A percentile compares a stretch with the other conserved stretches of the same genome.
Evolutionary conservation across 495 filamentous ascomycete genomes (phyloP).

Genomic region (Apiosordaria backusii): DNA sequence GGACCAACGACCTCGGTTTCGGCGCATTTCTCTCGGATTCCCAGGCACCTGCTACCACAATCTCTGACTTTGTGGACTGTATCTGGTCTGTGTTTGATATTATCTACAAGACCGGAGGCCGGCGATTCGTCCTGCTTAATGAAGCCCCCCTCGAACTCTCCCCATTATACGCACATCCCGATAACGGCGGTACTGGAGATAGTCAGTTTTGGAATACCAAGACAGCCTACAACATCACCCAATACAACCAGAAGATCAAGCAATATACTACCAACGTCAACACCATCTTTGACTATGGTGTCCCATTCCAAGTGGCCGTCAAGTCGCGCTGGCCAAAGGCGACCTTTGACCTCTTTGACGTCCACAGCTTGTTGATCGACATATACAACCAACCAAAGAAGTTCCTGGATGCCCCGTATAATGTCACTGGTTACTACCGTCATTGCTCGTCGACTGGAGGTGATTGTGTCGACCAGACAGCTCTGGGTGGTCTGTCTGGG

Average conservation of each 20-base stretch:
- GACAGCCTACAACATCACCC: slow-evolving; percentile 45
- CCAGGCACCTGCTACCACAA: slow-evolving; percentile 53
- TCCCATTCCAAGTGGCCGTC: slow-evolving; percentile 52
- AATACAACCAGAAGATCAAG: slow-evolving; percentile 53
- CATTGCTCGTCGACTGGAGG: slow-evolving; percentile 46
- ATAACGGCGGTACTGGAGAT: slow-evolving; percentile 46
- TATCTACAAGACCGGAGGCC: slow-evolving; percentile 61
- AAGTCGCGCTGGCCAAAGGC: slow-evolving; percentile 56
- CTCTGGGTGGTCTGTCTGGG: slow-evolving; percentile 32
- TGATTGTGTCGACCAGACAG: slow-evolving; percentile 30
- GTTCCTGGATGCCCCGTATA: slow-evolving; percentile 61
- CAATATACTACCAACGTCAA: slow-evolving; percentile 60
- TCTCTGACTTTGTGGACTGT: slow-evolving; percentile 62
- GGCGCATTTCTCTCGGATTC: slow-evolving; percentile 60
- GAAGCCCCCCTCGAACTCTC: slow-evolving; percentile 57
- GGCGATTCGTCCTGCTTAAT: slow-evolving; percentile 68
- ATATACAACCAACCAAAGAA: slow-evolving; percentile 55
- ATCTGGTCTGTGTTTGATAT: slow-evolving; percentile 55
- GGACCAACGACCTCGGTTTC: slow-evolving; percentile 70
- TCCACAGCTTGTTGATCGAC: slow-evolving; percentile 59
- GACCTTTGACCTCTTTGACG: slow-evolving; percentile 60
- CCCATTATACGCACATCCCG: slow-evolving; percentile 55
- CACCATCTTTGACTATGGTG: slow-evolving; percentile 58
- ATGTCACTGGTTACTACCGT: slow-evolving; percentile 55
- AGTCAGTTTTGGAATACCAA: slow-evolving; percentile 61